phyloP scores from a whole-genome alignment of 106 monocot species.

The Dendrobium nobile region DNA sequence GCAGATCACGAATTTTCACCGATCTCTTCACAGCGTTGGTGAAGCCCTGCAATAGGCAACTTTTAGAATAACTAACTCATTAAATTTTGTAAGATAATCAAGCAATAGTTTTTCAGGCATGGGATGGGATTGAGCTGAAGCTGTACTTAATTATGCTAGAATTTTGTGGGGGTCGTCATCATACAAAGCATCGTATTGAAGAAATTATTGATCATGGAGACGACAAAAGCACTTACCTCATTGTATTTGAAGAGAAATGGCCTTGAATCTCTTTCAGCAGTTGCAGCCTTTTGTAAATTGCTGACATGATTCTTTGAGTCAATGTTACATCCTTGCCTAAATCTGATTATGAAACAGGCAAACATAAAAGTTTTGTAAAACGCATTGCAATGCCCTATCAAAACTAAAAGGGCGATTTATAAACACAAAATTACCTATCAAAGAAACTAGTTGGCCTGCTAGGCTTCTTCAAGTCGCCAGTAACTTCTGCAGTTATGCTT shows the following conservation, averaged over 20 bases:
- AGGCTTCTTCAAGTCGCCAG: slow-evolving; percentile 19
- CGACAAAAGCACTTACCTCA: slow-evolving; percentile 38
- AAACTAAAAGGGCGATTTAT: background rate
- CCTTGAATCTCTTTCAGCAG: slow-evolving; percentile 56
- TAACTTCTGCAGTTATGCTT: slow-evolving; percentile 14
- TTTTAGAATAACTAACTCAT: background rate
- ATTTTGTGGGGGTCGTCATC: too few species aligned
- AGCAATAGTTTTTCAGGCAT: background rate
- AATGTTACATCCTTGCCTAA: slow-evolving; percentile 34
- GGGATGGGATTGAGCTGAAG: too few species aligned
- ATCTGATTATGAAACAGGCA: slow-evolving; percentile 25
- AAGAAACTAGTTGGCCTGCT: slow-evolving; percentile 48
- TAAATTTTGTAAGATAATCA: background rate
- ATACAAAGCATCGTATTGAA: too few species aligned
- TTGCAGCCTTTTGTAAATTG: slow-evolving; percentile 26
- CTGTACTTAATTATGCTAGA: too few species aligned
- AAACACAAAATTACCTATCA: slow-evolving; percentile 45
- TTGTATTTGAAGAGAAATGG: slow-evolving; percentile 90
- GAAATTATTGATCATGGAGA: too few species aligned
- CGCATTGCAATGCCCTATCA: background rate
- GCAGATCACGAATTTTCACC: slow-evolving; percentile 68
- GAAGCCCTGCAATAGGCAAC: slow-evolving; percentile 55
- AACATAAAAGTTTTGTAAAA: background rate
- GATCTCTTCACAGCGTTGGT: slow-evolving; percentile 92
- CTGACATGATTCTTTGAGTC: slow-evolving; percentile 19